Base-by-base conservation (phyloP, 306 rosid genomes). In the Vicia sativa region DNA sequence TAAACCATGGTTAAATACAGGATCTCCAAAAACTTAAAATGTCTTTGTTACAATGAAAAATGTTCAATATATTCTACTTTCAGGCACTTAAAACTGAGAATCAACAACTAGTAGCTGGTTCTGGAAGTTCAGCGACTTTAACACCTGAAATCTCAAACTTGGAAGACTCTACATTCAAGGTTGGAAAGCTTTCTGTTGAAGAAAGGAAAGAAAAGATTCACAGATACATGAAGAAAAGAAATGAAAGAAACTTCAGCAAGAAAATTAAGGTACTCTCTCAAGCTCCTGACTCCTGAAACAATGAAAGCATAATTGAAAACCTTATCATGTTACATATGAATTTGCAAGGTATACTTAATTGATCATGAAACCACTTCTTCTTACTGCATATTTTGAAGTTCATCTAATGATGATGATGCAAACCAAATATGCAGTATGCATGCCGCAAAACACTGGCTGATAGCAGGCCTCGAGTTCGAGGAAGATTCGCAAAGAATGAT, bases 231-330 rank as follows among this genome's bases (percentile, higher is more conserved):
- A 92, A 90, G 93, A 92, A 92, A 74, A 86, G 98, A 76, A 90
- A 89, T 53, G 96, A 92, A 71, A 87, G 98, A 74, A 92, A 92
- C 75, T 92, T 92, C 90, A 92, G 92, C 88, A 92, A 92, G 88
- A 92, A 92, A 75, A 92, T 92, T 72, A 92, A 92, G 98, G 98
- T 92, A 56, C 21, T 11, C 31, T 59, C 35, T 21, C 69, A 31
- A 42, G 7, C 37, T 31, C 37, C 9, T 31, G 8, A 31, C 37
- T 31, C 37, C 6, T 6, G 37, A 31, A 50, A 50, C 59, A 68
- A 55, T 25, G 35, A 16, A 35, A 62, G 35, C 68, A 65, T 14
- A 39, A 13, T 14, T 66, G 65, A 50, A 67, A 52, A 59, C 37
- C 48, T 42, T 23, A n/a, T 63, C 21, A 71, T 80, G 68, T 44